phyloP scores from a whole-genome alignment of 306 rosid genomes.

The Quercus rubra region DNA sequence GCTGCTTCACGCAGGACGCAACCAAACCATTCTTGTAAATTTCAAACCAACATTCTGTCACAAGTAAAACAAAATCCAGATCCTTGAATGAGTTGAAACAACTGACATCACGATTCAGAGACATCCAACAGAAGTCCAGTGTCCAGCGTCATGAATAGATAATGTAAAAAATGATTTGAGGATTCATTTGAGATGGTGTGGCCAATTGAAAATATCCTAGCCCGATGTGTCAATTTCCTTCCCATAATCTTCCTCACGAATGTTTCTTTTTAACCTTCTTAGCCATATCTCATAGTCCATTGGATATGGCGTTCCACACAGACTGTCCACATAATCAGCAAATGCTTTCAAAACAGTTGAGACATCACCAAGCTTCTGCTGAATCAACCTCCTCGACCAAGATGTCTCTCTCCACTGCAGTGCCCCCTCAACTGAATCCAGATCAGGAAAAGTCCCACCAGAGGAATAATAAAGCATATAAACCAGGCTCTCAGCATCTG shows the following conservation, averaged over 20 bases:
- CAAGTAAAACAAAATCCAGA: slow-evolving; percentile 19
- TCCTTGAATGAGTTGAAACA: slow-evolving; percentile 23
- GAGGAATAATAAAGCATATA: slow-evolving; percentile 84
- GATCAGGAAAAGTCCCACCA: slow-evolving; percentile 77
- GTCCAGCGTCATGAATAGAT: slow-evolving; percentile 22
- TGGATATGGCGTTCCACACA: slow-evolving; percentile 95
- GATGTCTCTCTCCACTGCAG: slow-evolving; percentile 91
- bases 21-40: slow-evolving; percentile 7
- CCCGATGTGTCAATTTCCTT: slow-evolving; percentile 70
- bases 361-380: slow-evolving; percentile 89
- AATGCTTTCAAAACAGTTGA: slow-evolving; percentile 89
- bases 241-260: slow-evolving; percentile 74
- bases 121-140: slow-evolving; percentile 28
- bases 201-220: slow-evolving; percentile 30
- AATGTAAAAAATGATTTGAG: slow-evolving; percentile 18
- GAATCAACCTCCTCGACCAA: slow-evolving; percentile 93
- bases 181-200: slow-evolving; percentile 16
- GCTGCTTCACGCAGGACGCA: slow-evolving; percentile 19
- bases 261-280: slow-evolving; percentile 79
- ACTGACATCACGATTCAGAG: slow-evolving; percentile 27
- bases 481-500: slow-evolving; percentile 97
- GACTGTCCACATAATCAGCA: slow-evolving; percentile 94
- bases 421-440: slow-evolving; percentile 95
- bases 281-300: slow-evolving; percentile 92
- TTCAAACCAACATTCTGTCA: slow-evolving; percentile 16